These are phyloP conservation scores for Podospora pseudopauciseta DNA, from an alignment of 495 filamentous ascomycete genomes.

Conservation along the genomic window DNA sequence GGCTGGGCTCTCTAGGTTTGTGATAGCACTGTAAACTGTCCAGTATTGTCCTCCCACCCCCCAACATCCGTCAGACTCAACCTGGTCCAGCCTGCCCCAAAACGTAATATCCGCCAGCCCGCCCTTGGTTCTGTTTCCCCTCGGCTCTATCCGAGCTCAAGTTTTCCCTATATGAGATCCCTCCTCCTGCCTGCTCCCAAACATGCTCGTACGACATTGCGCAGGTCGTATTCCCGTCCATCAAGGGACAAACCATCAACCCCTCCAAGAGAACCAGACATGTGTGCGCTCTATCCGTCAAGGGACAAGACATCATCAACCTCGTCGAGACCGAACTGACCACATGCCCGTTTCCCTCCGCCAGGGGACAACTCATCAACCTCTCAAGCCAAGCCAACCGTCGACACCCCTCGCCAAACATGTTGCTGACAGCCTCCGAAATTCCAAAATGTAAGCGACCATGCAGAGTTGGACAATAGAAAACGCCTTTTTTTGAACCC, in stretches of 20 bases:
- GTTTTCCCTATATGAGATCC: background rate
- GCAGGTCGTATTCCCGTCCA: background rate
- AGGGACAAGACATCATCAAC: background rate
- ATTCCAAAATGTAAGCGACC: background rate
- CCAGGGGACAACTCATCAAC: background rate
- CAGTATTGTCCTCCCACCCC: no score
- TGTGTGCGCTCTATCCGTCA: background rate
- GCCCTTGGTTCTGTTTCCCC: background rate
- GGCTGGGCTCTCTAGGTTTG: background rate
- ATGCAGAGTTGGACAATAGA: slow-evolving; percentile 1
- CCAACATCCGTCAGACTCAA: background rate
- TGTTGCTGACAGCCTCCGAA: background rate
- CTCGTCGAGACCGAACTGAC: background rate
- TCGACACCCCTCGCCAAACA: background rate
- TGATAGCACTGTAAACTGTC: background rate
- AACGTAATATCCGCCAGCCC: background rate
- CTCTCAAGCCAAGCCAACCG: background rate
- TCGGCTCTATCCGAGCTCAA: background rate
- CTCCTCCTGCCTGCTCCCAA: background rate
- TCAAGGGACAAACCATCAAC: background rate
- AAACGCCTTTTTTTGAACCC: slow-evolving; percentile 5
- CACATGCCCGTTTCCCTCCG: background rate
- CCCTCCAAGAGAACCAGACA: background rate
- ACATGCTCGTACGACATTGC: background rate
- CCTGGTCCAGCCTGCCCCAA: background rate